Percentiles rank a stretch among this genome's conserved stretches.
Evolutionary conservation across 2,329 filamentous ascomycete genomes (phyloP).

Genomic region (Sporothrix globosa): DNA sequence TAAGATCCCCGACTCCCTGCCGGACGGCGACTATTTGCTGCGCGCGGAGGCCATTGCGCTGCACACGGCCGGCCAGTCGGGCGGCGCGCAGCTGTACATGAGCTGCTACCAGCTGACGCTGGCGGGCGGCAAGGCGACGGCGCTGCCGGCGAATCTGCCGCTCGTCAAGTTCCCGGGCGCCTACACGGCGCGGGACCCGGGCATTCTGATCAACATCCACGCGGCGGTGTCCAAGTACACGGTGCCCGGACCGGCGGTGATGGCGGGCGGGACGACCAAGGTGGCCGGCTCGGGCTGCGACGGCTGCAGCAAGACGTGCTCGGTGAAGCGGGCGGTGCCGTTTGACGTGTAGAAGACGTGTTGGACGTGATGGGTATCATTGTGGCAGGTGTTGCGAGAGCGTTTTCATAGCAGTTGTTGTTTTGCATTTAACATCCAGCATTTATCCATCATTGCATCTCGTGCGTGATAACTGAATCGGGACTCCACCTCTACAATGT

Average conservation of each 20-base stretch:
- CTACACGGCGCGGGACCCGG: conserved; percentile 50
- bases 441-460: too few relatives aligned
- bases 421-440: too few relatives aligned
- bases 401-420: too few relatives aligned
- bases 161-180: conserved; percentile 49
- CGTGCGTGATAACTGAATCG: too few relatives aligned
- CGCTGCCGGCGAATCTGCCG: neutral
- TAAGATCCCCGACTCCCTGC: conserved; percentile 42
- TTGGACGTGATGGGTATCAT: too few relatives aligned
- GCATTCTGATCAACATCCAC: conserved; percentile 55
- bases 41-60: conserved; percentile 55
- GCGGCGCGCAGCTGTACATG: conserved; percentile 48
- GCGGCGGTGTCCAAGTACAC: conserved; percentile 46
- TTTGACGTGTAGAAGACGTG: too few relatives aligned
- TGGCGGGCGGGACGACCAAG: conserved; percentile 47
- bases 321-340: conserved; percentile 31
- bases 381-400: too few relatives aligned
- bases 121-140: conserved; percentile 18
- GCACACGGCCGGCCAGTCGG: conserved; percentile 46
- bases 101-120: conserved; percentile 47
- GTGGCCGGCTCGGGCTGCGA: conserved; percentile 47
- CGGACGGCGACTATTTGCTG: conserved; percentile 50
- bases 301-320: conserved; percentile 49
- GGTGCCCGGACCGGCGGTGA: conserved; percentile 51
- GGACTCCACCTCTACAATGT: too few relatives aligned